Base-by-base conservation (phyloP, 2,329 filamentous ascomycete genomes). In the Hortaea sp. region DNA sequence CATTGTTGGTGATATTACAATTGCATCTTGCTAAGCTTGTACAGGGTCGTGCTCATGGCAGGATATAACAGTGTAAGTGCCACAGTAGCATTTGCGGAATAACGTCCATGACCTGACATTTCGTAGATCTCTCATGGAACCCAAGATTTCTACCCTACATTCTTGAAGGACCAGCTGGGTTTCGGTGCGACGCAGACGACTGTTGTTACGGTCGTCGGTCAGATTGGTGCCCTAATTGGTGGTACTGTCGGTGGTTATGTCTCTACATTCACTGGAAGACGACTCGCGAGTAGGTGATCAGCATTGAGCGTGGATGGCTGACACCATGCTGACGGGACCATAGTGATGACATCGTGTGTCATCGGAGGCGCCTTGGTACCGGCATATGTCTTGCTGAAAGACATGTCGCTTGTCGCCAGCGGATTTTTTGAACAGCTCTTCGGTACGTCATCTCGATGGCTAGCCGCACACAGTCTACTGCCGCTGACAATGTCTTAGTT, bases 81-180 rank as follows among this genome's bases (percentile, higher is more conserved):
- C 20, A 20, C 20, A 20, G 4, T 20, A 20, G 20, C 20, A 20
- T 20, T 20, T 20, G 20, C 20, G 20, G 20, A 20, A 20, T 20
- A 20, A 20, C 20, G 20, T 2, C 20, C 20, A 20, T 20, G 20
- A 20, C 20, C 39, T 41, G 39, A 28, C 10, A 13, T 28, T 9
- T 7, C 39, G 5, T 11, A 41, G 11, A 13, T 60, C 41, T 60
- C 46, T 3, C 53, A 55, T 29, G 50, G 48, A 12, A 48, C 40
- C 38, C 62, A 66, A 42, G 68, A 70, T 50, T 57, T 69, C 6
- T 69, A 67, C 49, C 64, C 67, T 30, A 67, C 66, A 0, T 64
- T 68, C 41, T 54, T 70, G 5, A 64, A 63, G 45, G 58, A 65
- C 34, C 61, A 68, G 45, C 54, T 61, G n/a, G 55, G 54, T 4